Evolutionary conservation across 2,329 filamentous ascomycete species (phyloP).

Genomic region (Onygenales sp.): DNA sequence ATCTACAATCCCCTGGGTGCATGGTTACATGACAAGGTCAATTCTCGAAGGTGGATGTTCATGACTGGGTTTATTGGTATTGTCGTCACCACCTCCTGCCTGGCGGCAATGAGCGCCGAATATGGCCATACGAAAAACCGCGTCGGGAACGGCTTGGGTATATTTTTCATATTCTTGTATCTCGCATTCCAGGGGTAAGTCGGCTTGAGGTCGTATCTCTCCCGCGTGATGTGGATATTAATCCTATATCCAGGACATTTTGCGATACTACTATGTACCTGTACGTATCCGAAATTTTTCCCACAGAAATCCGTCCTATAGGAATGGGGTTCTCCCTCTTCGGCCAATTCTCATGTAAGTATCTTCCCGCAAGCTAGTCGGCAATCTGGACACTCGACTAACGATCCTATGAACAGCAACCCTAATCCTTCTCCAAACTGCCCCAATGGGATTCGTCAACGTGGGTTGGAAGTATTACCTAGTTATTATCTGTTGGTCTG

Average conservation of each 20-base stretch:
- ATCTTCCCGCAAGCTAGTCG: neutral
- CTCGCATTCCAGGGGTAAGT: slow-evolving; percentile 40
- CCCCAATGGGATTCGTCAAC: slow-evolving; percentile 33
- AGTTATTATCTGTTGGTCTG: slow-evolving; percentile 38
- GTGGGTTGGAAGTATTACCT: slow-evolving; percentile 45
- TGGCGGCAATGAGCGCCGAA: slow-evolving; percentile 29
- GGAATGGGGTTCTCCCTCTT: slow-evolving; percentile 45
- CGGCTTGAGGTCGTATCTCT: neutral
- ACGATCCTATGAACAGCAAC: slow-evolving; percentile 23
- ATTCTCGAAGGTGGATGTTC: slow-evolving; percentile 32
- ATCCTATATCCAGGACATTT: slow-evolving; percentile 23
- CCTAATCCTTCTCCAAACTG: slow-evolving; percentile 40
- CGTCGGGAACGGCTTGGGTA: slow-evolving; percentile 32
- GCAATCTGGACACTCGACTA: slow-evolving; percentile 6
- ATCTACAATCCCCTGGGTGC: slow-evolving; percentile 28
- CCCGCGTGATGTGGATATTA: slow-evolving; percentile 5
- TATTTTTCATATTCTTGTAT: slow-evolving; percentile 36
- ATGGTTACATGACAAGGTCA: slow-evolving; percentile 28
- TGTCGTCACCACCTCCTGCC: slow-evolving; percentile 30
- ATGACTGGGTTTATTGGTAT: slow-evolving; percentile 34
- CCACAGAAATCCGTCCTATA: slow-evolving; percentile 42
- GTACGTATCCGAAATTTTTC: slow-evolving; percentile 39
- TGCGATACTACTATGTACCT: slow-evolving; percentile 41
- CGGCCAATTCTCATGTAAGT: slow-evolving; percentile 36
- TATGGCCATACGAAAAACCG: slow-evolving; percentile 30